Percentiles rank a stretch among this genome's conserved stretches.
These are phyloP conservation scores for Scheffersomyces titani DNA, from an alignment of 1,139 yeast species.

Conservation along the genomic window DNA sequence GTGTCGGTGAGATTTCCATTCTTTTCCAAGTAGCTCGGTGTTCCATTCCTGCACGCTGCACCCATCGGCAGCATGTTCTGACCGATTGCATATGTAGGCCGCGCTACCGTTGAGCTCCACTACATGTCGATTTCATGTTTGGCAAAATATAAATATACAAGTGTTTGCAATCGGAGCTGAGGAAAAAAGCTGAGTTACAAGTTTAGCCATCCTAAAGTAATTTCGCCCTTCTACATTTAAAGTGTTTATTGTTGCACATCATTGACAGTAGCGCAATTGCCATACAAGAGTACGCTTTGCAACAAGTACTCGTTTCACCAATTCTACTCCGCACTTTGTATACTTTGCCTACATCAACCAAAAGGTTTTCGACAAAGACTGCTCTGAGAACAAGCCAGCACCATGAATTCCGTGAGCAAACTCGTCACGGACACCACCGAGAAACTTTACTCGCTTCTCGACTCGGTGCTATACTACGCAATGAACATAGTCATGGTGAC, in stretches of 20 bases:
- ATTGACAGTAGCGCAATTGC: neutral
- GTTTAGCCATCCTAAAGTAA: neutral
- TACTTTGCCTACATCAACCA: neutral
- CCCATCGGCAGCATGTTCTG: neutral
- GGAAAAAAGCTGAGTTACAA: neutral
- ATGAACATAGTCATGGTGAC: conserved; percentile 29
- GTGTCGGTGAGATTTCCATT: neutral
- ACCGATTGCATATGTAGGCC: neutral
- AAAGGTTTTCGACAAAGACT: neutral
- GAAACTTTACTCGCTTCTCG: conserved; percentile 18
- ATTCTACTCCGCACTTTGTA: neutral
- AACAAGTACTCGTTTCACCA: neutral
- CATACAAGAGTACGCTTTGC: neutral
- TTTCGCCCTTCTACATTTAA: neutral
- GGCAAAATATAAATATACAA: neutral
- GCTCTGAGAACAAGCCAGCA: neutral
- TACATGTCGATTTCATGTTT: neutral
- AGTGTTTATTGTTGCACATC: neutral
- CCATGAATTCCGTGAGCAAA: neutral
- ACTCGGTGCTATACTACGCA: conserved; percentile 29
- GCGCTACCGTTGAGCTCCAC: neutral
- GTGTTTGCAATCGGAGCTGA: neutral
- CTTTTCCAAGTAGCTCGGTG: neutral
- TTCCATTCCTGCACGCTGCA: neutral
- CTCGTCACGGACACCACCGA: conserved; percentile 7